Conservation (phyloP, 352 stramenopile genomes). For the Phytophthora cryptogea region DNA sequence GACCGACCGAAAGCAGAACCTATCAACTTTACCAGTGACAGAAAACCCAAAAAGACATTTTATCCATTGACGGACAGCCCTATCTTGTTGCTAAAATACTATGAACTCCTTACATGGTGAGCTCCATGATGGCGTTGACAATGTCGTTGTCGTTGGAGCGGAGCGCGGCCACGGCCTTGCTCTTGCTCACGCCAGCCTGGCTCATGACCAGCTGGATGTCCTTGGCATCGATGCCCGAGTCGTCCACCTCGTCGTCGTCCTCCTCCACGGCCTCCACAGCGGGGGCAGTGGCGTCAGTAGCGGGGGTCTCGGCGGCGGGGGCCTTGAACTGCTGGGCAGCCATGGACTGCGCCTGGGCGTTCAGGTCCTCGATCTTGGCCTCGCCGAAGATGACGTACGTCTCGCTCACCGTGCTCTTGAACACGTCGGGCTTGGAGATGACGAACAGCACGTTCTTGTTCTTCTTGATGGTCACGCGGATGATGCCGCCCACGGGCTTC, state of each 20-base stretch:
- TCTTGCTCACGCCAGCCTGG: conserved; percentile 91
- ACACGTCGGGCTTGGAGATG: conserved; percentile 98
- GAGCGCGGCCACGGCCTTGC: conserved; percentile 96
- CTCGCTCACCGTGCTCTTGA: conserved; percentile 95
- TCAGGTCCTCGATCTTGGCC: conserved; percentile 98
- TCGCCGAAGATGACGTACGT: conserved; percentile 99
- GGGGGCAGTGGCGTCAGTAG: conserved; percentile 60
- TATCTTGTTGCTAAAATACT: conserved; percentile 31
- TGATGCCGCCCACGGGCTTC: conserved; percentile 95
- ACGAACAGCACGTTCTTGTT: conserved; percentile 98
- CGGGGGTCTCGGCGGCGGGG: conserved; percentile 50
- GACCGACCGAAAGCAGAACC: too few species aligned
- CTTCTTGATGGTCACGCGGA: conserved; percentile 98
- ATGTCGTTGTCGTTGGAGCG: conserved; percentile 99
- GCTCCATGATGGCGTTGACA: conserved; percentile 99
- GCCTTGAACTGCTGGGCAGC: conserved; percentile 94
- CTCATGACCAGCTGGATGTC: conserved; percentile 99
- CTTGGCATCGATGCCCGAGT: conserved; percentile 97
- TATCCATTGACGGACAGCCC: conserved; percentile 19
- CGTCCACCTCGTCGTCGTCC: conserved; percentile 93
- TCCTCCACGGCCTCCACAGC: conserved; percentile 54
- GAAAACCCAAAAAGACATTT: conserved; percentile 43
- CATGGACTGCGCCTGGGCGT: conserved; percentile 81
- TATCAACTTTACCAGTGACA: neutral
- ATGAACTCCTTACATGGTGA: conserved; percentile 95